Evolutionary conservation across 2,329 filamentous ascomycete species (phyloP).

Genomic region (Ceratocystis destructans): DNA sequence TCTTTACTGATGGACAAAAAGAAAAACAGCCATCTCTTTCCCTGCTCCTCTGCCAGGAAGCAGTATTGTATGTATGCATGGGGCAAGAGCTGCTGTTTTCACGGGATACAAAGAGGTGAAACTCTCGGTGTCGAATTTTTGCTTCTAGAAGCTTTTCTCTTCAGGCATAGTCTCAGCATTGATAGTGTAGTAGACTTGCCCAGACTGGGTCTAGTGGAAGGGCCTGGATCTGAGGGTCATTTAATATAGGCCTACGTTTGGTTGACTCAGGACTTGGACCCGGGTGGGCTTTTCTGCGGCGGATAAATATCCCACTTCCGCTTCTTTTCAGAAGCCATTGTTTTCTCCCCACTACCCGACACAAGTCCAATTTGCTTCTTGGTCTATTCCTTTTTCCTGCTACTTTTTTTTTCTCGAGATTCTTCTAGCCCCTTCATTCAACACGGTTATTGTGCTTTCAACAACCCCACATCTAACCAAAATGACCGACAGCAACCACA

Average conservation of each 20-base stretch:
- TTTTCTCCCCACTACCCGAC: neutral
- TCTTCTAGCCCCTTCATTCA: neutral
- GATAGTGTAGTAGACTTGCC: conserved; percentile 6
- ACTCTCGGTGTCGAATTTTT: neutral
- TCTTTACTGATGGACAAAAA: no score
- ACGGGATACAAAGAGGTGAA: neutral
- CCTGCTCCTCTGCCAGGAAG: no score
- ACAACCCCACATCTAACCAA: conserved; percentile 11
- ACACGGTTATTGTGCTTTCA: conserved; percentile 4
- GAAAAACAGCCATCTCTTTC: no score
- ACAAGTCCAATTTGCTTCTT: neutral
- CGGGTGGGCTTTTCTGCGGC: neutral
- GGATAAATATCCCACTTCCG: conserved; percentile 1
- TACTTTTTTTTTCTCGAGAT: neutral
- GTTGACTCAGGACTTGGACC: conserved; percentile 1
- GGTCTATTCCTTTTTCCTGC: neutral
- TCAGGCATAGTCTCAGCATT: neutral
- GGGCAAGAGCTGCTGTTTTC: neutral
- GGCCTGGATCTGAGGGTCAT: neutral
- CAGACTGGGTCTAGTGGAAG: conserved; percentile 11
- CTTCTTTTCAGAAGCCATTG: neutral
- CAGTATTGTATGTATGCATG: no score
- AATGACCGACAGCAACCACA: conserved; percentile 31
- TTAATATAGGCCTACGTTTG: conserved; percentile 7
- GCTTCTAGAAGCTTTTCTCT: conserved; percentile 2